Evolutionary conservation across 257 asterid genomes (phyloP).

Genomic region (Solanum habrochaites): DNA sequence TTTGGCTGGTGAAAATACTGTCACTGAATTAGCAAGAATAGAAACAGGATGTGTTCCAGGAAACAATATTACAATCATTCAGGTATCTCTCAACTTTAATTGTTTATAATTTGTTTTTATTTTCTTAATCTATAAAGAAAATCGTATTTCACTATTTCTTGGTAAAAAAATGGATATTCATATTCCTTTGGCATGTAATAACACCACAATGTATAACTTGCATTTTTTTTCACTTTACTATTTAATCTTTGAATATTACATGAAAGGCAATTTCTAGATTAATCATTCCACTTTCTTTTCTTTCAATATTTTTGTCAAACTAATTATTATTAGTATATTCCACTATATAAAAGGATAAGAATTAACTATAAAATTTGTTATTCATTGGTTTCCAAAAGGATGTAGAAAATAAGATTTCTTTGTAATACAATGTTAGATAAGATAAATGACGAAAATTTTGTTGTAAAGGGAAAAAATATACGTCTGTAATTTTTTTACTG

Average conservation of each 20-base stretch:
- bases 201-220: too few species aligned
- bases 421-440: not conserved
- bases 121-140: not conserved
- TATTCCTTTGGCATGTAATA: too few species aligned
- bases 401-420: not conserved
- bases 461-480: not conserved
- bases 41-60: constrained; percentile 35
- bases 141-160: too few species aligned
- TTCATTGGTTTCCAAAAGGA: too few species aligned
- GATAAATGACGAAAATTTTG: not conserved
- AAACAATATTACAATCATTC: constrained; percentile 7
- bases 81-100: not conserved
- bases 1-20: constrained; percentile 15
- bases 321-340: too few species aligned
- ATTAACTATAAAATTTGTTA: too few species aligned
- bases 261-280: too few species aligned
- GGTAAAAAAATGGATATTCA: not conserved
- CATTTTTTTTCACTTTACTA: too few species aligned
- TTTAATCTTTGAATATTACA: too few species aligned
- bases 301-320: too few species aligned
- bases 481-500: not conserved
- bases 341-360: too few species aligned
- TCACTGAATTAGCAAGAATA: constrained; percentile 24
- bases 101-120: not conserved
- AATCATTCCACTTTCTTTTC: too few species aligned